These are phyloP conservation scores for Wallacemonas sp. DNA, from an alignment of 208 protist genomes.

Conservation along the genomic window DNA sequence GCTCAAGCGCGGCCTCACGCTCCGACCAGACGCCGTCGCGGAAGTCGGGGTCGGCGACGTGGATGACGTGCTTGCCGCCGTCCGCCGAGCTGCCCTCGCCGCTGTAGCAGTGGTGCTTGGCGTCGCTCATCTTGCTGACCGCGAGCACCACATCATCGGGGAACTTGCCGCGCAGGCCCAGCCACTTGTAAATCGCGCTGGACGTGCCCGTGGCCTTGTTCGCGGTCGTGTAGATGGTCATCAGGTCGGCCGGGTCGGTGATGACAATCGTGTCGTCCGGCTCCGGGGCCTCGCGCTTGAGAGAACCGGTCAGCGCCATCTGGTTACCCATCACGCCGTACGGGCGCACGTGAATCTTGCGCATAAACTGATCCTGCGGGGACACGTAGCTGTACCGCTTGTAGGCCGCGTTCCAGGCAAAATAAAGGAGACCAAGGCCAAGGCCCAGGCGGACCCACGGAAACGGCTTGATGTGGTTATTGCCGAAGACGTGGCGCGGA, in stretches of 20 bases:
- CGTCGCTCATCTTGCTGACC: conserved; percentile 73
- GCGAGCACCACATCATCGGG: conserved; percentile 68
- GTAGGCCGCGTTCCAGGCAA: conserved; percentile 35
- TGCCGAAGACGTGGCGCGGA: conserved; percentile 69
- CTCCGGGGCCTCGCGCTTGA: conserved; percentile 52
- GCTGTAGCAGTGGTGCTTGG: conserved; percentile 73
- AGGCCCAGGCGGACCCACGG: conserved; percentile 68
- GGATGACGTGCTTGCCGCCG: conserved; percentile 71
- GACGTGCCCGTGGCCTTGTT: conserved; percentile 66
- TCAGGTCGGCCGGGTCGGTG: conserved; percentile 72
- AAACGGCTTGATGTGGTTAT: conserved; percentile 63
- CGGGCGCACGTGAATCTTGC: conserved; percentile 70
- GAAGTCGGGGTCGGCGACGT: conserved; percentile 84
- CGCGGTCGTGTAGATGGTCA: conserved; percentile 61
- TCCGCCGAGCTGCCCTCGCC: conserved; percentile 27
- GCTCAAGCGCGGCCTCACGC: conserved; percentile 75
- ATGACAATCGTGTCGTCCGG: conserved; percentile 69
- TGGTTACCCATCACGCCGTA: conserved; percentile 86
- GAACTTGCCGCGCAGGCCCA: conserved; percentile 64
- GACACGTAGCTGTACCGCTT: conserved; percentile 59
- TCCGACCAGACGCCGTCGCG: conserved; percentile 81
- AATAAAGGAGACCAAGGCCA: conserved; percentile 42
- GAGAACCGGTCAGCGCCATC: conserved; percentile 68
- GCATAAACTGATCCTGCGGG: conserved; percentile 73
- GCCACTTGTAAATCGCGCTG: conserved; percentile 86